phyloP scores from a whole-genome alignment of 805 yeast species.

The Pichia cabralensis region DNA sequence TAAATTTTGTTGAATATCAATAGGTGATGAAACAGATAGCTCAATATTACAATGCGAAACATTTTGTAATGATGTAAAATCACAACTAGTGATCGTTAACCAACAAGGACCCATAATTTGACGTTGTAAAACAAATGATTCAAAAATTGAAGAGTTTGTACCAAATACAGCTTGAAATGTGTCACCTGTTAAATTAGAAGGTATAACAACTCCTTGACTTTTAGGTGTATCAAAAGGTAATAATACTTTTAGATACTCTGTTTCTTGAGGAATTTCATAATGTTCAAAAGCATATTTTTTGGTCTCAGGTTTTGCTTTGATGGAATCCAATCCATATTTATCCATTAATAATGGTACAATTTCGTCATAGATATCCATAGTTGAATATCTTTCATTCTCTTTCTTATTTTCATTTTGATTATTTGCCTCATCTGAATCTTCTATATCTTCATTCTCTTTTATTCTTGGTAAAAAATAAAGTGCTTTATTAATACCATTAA shows the following conservation, averaged over 20 bases:
- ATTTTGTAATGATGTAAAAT: constrained; percentile 46
- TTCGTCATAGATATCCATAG: constrained; percentile 71
- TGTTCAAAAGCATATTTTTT: constrained; percentile 87
- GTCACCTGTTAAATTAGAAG: constrained; percentile 60
- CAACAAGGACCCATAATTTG: constrained; percentile 97
- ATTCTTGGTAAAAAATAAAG: constrained; percentile 69
- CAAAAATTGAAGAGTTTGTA: constrained; percentile 61
- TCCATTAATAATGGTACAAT: constrained; percentile 55
- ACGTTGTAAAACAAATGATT: constrained; percentile 72
- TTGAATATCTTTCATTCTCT: constrained; percentile 28
- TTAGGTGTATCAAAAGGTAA: constrained; percentile 65
- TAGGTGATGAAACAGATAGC: constrained; percentile 44
- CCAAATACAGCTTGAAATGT: constrained; percentile 80
- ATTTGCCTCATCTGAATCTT: constrained; percentile 30
- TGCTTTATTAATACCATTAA: constrained; percentile 60
- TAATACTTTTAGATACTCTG: constrained; percentile 70
- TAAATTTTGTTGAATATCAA: constrained; percentile 33
- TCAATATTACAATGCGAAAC: constrained; percentile 80
- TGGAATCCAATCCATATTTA: constrained; percentile 47
- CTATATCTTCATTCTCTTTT: constrained; percentile 23
- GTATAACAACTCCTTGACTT: constrained; percentile 37
- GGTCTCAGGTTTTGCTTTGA: constrained; percentile 60
- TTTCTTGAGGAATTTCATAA: constrained; percentile 65
- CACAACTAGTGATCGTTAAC: constrained; percentile 64
- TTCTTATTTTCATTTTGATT: constrained; percentile 16